Base-by-base conservation (phyloP, 108 stramenopile genomes). In the Skeletonema menzelii region DNA sequence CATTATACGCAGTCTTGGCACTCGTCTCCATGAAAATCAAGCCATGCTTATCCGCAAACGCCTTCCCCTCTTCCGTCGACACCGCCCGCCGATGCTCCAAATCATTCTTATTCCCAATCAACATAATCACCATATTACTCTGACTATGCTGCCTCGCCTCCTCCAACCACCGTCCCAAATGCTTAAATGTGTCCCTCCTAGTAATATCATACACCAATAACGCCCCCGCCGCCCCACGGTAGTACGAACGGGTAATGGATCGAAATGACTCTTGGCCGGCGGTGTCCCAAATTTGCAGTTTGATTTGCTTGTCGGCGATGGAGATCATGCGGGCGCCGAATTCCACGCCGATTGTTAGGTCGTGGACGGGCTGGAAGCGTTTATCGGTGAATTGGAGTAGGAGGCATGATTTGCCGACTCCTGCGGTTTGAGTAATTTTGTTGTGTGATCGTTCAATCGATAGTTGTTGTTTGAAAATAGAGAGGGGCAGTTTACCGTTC, bases 351-450 rank as follows among this genome's bases (percentile, higher is more conserved):
- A 99, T 99, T 13, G 99, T 99, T 57, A 99, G 87, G 70, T 99
- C 99, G 65, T 99, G 98, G 19, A 99, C 97, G 13, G 97, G 98
- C 73, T 98, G 97, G 84, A 99, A 99, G 37, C 99, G 93, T 83
- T 99, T 99, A 88, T 99, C 99, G 30, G 98, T 99, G 89, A 99
- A 99, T 83, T 99, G 99, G 62, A 99, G 85, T 46, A 99, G 88
- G 80, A 99, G 89, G 76, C 99, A 99, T 8, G 97, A 98, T 78
- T 99, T 99, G 14, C 99, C 99, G 27, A 99, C 99, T 20, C 99
- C 98, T 97, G 79, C 22, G 22, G 58, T 60, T 38, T 10, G 34
- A 4, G n/a, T 37, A 2, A 0, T 15, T 2, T 19, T 27, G 12
- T 42, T 13, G 32, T 19, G 4, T 44, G 30, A 19, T n/a, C 13